Percentiles rank a stretch among this genome's conserved stretches.
Evolutionary conservation across 1,139 yeast genomes (phyloP).

Genomic region (Pichia sp.): DNA sequence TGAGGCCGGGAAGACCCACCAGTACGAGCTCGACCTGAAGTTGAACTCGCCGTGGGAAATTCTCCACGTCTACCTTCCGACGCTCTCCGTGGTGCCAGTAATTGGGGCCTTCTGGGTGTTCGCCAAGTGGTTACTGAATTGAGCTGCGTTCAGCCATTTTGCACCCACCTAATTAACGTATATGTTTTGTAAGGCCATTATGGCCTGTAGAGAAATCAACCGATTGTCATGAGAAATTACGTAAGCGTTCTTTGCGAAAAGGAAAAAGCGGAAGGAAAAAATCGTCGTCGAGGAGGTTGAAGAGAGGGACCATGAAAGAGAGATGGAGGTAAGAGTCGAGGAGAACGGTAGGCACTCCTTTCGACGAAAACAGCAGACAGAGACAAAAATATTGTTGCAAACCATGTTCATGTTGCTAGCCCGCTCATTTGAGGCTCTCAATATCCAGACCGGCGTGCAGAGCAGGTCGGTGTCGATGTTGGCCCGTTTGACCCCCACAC

Average conservation of each 20-base stretch:
- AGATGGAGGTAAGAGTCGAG: too few species aligned
- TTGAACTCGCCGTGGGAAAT: conserved; percentile 20
- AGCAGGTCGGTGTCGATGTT: conserved; percentile 26
- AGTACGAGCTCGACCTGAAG: conserved; percentile 21
- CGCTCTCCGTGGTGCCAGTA: neutral
- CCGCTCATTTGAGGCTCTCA: conserved; percentile 8
- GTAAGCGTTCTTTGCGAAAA: neutral
- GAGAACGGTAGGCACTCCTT: too few species aligned
- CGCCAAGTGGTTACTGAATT: neutral
- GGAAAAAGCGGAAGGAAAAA: neutral
- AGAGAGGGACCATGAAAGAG: neutral
- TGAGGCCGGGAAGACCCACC: conserved; percentile 29
- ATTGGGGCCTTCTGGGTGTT: neutral
- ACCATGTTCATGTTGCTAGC: conserved; percentile 6
- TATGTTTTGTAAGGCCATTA: neutral
- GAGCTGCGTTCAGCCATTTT: neutral
- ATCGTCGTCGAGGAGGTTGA: neutral
- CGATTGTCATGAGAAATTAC: neutral
- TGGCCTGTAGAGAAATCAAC: neutral
- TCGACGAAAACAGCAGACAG: too few species aligned
- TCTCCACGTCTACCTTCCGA: conserved; percentile 8
- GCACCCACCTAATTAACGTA: too few species aligned
- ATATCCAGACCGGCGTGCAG: conserved; percentile 2
- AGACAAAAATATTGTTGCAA: neutral
- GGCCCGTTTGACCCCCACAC: conserved; percentile 30